Evolutionary conservation across 2,329 filamentous ascomycete genomes (phyloP), one percentile per base, ranked within the genome.

Genomic region (Pseudocercospora fijiensis): DNA sequence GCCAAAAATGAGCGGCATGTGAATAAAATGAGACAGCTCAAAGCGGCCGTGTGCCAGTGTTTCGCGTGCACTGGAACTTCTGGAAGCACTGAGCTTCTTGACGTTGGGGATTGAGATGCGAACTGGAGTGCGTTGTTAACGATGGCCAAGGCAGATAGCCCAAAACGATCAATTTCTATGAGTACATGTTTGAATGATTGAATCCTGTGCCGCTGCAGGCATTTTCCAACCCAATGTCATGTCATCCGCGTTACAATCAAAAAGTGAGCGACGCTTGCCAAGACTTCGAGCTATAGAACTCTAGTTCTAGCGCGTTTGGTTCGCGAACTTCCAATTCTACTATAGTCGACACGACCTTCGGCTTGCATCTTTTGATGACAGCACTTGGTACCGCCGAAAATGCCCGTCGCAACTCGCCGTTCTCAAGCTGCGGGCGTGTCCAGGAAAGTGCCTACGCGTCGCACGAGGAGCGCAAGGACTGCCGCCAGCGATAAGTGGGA

Each of bases 371-470:
- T 41, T 41, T 18, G 37, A 18, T n/a, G 16, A 8, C 37, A n/a
- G 6, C 37, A 41, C 16, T n/a, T 41, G 2, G 37, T n/a, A 41
- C 45, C 45, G 18, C 30, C 16, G 52, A 64, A 37, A 9, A 66
- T 66, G 64, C 61, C 64, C 20, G 58, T 58, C 28, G 60, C 61
- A 13, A 65, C 65, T 24, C 62, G 62, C 41, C 45, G 61, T 5
- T 55, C 52, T 5, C 33, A 60, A 24, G 55, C 52, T 57, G 51
- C 62, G 5, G 58, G 47, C 7, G 53, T 56, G 26, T 33, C 28
- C 6, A 60, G 62, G 53, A 65, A 63, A 30, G 56, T 57, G n/a
- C 65, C 65, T 3, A 57, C 53, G 18, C 65, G 63, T 10, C 65
- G 60, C 26, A 16, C 61, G 27, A 53, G 64, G 45, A 41, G 45